Evolutionary conservation across 352 stramenopile genomes (phyloP).

Genomic region (Globisporangium perplexum): DNA sequence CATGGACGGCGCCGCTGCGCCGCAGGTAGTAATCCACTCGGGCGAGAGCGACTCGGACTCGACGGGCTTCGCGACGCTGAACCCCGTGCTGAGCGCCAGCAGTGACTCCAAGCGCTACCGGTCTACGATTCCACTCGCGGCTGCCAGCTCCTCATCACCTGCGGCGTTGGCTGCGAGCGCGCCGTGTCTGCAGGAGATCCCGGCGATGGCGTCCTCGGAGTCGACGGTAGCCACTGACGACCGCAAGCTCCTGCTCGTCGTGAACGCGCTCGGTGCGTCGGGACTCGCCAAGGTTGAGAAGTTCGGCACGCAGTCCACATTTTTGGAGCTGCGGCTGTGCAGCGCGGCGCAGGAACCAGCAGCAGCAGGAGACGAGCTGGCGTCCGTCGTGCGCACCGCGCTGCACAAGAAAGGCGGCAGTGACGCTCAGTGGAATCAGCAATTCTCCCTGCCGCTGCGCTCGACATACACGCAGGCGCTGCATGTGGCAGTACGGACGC

Average conservation of each 20-base stretch:
- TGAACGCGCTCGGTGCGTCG: constrained; percentile 56
- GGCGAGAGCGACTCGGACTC: constrained; percentile 56
- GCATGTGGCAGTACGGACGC: constrained; percentile 49
- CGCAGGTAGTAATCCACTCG: constrained; percentile 73
- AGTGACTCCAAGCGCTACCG: constrained; percentile 1
- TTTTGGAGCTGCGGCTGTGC: constrained; percentile 52
- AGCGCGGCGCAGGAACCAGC: background rate
- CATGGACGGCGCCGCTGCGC: constrained; percentile 14
- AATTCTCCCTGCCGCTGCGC: constrained; percentile 50
- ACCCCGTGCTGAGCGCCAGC: constrained; percentile 41
- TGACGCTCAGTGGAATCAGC: constrained; percentile 81
- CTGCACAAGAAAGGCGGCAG: constrained; percentile 79
- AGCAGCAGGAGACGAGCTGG: constrained; percentile 11
- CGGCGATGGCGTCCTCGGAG: constrained; percentile 10
- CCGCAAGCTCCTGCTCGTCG: constrained; percentile 29
- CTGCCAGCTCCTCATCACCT: background rate
- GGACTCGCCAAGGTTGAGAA: constrained; percentile 63
- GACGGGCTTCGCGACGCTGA: constrained; percentile 54
- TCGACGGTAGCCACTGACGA: background rate
- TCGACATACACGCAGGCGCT: constrained; percentile 52
- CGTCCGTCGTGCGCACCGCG: constrained; percentile 38
- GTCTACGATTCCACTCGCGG: constrained; percentile 6
- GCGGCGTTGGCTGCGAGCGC: constrained; percentile 4
- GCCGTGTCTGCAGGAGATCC: constrained; percentile 46
- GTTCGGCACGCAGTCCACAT: constrained; percentile 72